Evolutionary conservation across 2,329 filamentous ascomycete species (phyloP), one percentile per base, ranked within the genome.

Genomic region (Aureobasidium leucospermi): DNA sequence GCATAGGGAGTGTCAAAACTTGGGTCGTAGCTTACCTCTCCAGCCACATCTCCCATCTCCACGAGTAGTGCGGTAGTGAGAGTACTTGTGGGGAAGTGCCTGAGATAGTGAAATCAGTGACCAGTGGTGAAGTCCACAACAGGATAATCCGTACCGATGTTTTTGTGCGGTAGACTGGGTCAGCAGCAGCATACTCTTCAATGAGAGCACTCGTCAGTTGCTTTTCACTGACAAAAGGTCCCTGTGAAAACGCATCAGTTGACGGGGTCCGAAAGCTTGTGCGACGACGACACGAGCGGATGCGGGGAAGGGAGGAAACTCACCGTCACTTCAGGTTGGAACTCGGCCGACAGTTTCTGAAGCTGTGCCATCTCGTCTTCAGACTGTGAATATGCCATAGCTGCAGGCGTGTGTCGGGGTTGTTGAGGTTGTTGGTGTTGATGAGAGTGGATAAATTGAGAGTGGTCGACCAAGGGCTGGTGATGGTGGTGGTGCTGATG

Each of bases 1-100:
- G 23, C 15, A 15, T 53, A 34, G 36, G 29, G 58, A 13, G 56
- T 62, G 57, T 43, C 59, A 58, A 60, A 34, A 45, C 10, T 29
- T 23, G 16, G 39, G n/a, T 46, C 51, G 13, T n/a, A 57, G 64
- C 86, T 78, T 81, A 96, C 93, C 94, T 87, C 93, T 85, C 93
- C 94, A 97, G 68, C 93, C 94, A 75, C 94, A 97, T 71, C 96
- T 95, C 61, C 94, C 94, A 75, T 97, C 93, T 57, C 94, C 93
- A 73, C 88, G 86, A 47, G 53, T 61, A 3, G 45, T 59, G n/a
- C 61, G 52, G 43, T 58, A 55, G 49, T 59, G 86, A 19, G 90
- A 89, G 73, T 96, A 96, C 60, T 87, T 90, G 67, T 86, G 81
- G 6, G 91, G 88, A 58, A 99, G 81, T 19, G 86, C 82, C 91